Conservation (phyloP, 2,329 filamentous ascomycete genomes). For the Purpureocillium lavendulum region DNA sequence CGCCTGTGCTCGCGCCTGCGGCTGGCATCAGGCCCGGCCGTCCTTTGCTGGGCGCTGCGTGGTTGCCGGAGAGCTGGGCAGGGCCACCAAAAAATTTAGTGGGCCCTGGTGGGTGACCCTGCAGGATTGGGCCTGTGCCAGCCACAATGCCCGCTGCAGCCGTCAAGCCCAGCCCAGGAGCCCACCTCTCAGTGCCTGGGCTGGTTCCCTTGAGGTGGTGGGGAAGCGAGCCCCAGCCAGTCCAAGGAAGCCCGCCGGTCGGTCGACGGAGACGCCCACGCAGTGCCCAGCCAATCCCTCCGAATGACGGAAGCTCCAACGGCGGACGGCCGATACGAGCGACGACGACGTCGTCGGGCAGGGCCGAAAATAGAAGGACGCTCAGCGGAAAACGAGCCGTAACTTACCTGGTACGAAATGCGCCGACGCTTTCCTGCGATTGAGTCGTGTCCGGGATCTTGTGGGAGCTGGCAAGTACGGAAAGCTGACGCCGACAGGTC, state of each 20-base stretch:
- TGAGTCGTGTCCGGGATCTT: too few species aligned
- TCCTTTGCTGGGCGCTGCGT: background rate
- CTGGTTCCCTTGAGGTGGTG: slow-evolving; percentile 1
- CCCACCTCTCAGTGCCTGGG: background rate
- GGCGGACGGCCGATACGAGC: too few species aligned
- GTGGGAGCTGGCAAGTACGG: too few species aligned
- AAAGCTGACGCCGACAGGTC: too few species aligned
- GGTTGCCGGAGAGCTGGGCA: slow-evolving; percentile 3
- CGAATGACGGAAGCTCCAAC: slow-evolving; percentile 5
- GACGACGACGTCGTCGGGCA: too few species aligned
- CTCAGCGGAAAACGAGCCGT: too few species aligned
- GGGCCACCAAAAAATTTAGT: slow-evolving; percentile 14
- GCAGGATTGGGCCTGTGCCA: slow-evolving; percentile 5
- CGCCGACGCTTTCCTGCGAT: too few species aligned
- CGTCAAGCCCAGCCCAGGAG: too few species aligned
- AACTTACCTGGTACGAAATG: too few species aligned
- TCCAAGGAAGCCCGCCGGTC: too few species aligned
- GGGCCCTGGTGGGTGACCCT: slow-evolving; percentile 7
- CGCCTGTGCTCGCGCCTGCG: background rate
- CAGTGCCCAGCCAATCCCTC: slow-evolving; percentile 1
- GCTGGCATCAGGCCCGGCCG: background rate
- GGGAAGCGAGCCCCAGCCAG: too few species aligned
- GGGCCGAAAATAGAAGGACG: background rate
- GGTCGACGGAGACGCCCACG: background rate
- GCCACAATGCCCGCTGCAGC: slow-evolving; percentile 5